A percentile compares a stretch with the other conserved stretches of the same genome.
phyloP scores from a whole-genome alignment of 441 rosid genomes.

The Erodium moschatum region DNA sequence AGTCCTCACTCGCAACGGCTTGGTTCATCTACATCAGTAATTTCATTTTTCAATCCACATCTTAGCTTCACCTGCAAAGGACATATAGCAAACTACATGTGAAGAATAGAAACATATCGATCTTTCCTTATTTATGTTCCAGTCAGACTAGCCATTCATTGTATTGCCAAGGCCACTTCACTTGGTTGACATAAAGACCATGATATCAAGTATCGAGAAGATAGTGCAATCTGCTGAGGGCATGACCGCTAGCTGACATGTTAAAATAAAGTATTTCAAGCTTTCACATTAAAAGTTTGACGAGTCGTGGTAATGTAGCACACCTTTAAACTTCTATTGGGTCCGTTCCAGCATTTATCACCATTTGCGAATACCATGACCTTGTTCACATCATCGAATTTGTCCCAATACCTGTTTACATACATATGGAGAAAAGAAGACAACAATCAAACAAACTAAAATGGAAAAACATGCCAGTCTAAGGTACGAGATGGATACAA shows the following conservation, averaged over 20 bases:
- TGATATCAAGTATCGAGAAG: not conserved
- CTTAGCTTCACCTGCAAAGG: slow-evolving; percentile 76
- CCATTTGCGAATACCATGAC: slow-evolving; percentile 68
- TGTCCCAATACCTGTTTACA: slow-evolving; percentile 61
- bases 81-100: slow-evolving; percentile 18
- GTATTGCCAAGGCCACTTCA: not conserved
- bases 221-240: not conserved
- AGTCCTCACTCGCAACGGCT: slow-evolving; percentile 91
- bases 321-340: slow-evolving; percentile 85
- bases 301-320: too few relatives aligned
- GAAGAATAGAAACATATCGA: too few relatives aligned
- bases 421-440: slow-evolving; percentile 1
- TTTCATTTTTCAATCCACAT: slow-evolving; percentile 73
- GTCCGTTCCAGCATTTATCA: slow-evolving; percentile 94
- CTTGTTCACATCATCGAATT: slow-evolving; percentile 61
- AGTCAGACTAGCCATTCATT: not conserved
- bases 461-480: not conserved
- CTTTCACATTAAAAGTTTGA: too few relatives aligned
- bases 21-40: slow-evolving; percentile 84
- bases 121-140: too few relatives aligned
- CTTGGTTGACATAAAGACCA: not conserved
- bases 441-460: not conserved
- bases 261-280: too few relatives aligned
- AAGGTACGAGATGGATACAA: not conserved
- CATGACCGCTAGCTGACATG: not conserved